A percentile compares a stretch with the other conserved stretches of the same genome.
phyloP scores from a whole-genome alignment of 345 rosid species.

The Melaleuca quinquenervia region DNA sequence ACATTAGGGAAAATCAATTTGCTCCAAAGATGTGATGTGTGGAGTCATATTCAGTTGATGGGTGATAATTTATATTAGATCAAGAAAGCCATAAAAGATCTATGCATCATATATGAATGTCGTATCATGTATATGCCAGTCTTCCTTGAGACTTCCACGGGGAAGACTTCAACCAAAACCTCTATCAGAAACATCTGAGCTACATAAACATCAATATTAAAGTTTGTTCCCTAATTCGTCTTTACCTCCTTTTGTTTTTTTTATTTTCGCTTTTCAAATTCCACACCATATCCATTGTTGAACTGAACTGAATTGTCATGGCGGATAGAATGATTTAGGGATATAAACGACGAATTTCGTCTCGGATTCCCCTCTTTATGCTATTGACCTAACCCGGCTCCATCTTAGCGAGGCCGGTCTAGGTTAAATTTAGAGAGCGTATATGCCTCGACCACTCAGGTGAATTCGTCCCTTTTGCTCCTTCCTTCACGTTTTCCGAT shows the following conservation, averaged over 20 bases:
- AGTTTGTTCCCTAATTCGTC: not conserved
- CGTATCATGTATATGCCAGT: not conserved
- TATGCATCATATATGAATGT: accelerated
- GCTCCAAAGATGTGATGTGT: not conserved
- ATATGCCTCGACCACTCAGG: not conserved
- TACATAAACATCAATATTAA: not conserved
- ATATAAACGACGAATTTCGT: too few species aligned
- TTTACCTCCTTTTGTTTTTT: not conserved
- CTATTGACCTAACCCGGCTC: too few species aligned
- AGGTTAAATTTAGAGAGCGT: not conserved
- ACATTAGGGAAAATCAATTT: not conserved
- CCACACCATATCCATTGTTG: not conserved
- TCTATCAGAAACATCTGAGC: not conserved
- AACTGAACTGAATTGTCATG: not conserved
- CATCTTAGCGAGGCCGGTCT: too few species aligned
- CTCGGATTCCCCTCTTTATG: too few species aligned
- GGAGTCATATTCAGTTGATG: not conserved
- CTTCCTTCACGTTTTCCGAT: not conserved
- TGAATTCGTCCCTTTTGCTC: not conserved
- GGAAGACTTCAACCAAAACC: not conserved
- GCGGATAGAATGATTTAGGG: too few species aligned
- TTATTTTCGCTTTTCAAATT: not conserved
- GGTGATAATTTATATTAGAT: not conserved
- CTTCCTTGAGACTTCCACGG: accelerated
- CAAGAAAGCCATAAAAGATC: not conserved